Percentiles rank a stretch among this genome's conserved stretches.
Conservation (phyloP, 1,139 yeast genomes). For the Yamadazyma siamensis region DNA sequence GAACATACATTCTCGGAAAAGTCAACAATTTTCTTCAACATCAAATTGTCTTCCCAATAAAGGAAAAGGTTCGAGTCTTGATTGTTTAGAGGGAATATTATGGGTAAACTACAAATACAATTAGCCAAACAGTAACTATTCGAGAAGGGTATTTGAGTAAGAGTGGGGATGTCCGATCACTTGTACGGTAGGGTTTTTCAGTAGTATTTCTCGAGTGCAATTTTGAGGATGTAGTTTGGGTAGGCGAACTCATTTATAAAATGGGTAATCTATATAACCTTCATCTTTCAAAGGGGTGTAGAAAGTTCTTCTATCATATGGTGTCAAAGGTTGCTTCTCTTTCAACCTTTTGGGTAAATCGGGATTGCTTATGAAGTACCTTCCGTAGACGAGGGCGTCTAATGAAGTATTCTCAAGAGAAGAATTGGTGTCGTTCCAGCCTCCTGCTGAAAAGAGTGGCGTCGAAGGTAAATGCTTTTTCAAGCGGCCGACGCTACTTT, state of each 20-base stretch:
- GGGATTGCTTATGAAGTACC: constrained; percentile 48
- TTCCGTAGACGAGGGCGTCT: constrained; percentile 37
- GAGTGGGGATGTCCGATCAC: too few species aligned
- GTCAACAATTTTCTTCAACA: too few species aligned
- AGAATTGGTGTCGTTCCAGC: constrained; percentile 11
- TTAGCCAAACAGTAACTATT: too few species aligned
- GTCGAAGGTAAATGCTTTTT: constrained; percentile 13
- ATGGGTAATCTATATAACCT: constrained; percentile 10
- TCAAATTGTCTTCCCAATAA: too few species aligned
- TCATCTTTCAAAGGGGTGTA: constrained; percentile 13
- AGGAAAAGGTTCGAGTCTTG: too few species aligned
- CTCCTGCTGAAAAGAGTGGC: constrained; percentile 16
- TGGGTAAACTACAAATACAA: too few species aligned
- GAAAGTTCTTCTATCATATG: constrained; percentile 21
- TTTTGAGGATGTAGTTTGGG: too few species aligned
- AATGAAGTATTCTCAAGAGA: constrained; percentile 3
- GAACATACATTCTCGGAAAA: too few species aligned
- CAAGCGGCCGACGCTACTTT: constrained; percentile 13
- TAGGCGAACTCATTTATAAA: constrained; percentile 1
- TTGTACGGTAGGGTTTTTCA: too few species aligned
- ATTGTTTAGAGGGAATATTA: too few species aligned
- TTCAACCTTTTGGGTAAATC: constrained; percentile 40
- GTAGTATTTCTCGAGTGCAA: too few species aligned
- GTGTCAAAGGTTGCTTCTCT: constrained; percentile 10
- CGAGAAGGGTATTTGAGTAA: too few species aligned